Conservation (phyloP, 2,329 filamentous ascomycete species). For the Diaporthe caulivora region DNA sequence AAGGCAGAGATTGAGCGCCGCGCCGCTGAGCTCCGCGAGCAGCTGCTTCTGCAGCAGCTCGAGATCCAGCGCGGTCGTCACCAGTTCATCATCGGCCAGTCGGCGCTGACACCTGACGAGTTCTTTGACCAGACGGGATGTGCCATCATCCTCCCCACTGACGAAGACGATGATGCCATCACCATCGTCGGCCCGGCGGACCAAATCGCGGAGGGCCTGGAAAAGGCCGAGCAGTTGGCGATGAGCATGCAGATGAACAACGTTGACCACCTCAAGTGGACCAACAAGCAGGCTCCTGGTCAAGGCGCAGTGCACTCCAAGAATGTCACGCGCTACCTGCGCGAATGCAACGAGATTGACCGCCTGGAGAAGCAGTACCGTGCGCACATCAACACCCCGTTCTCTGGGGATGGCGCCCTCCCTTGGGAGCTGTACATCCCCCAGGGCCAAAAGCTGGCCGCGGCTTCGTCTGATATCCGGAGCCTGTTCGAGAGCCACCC, state of each 20-base stretch:
- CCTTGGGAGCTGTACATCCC: constrained; percentile 91
- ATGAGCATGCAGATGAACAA: constrained; percentile 87
- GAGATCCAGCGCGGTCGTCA: constrained; percentile 89
- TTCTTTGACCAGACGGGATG: constrained; percentile 95
- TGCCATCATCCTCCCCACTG: constrained; percentile 82
- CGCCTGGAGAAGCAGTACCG: constrained; percentile 84
- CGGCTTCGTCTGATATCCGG: constrained; percentile 80
- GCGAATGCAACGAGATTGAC: constrained; percentile 83
- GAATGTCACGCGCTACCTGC: constrained; percentile 89
- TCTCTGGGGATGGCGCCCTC: constrained; percentile 75
- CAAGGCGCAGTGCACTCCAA: constrained; percentile 84
- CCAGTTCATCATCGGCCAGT: constrained; percentile 93
- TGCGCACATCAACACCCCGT: constrained; percentile 88
- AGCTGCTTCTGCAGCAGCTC: constrained; percentile 82
- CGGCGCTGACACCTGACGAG: constrained; percentile 82
- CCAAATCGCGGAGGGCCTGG: constrained; percentile 79
- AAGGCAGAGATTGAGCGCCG: constrained; percentile 85
- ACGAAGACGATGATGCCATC: constrained; percentile 84
- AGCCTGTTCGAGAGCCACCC: constrained; percentile 80
- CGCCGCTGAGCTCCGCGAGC: constrained; percentile 79
- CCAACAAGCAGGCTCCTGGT: constrained; percentile 71
- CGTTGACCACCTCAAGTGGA: constrained; percentile 74
- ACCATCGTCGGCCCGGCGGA: constrained; percentile 86
- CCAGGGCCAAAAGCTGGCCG: constrained; percentile 85
- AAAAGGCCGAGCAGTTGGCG: constrained; percentile 89